These are phyloP conservation scores for Aspergillus calidoustus DNA, from an alignment of 2,329 filamentous ascomycete genomes.

Conservation along the genomic window DNA sequence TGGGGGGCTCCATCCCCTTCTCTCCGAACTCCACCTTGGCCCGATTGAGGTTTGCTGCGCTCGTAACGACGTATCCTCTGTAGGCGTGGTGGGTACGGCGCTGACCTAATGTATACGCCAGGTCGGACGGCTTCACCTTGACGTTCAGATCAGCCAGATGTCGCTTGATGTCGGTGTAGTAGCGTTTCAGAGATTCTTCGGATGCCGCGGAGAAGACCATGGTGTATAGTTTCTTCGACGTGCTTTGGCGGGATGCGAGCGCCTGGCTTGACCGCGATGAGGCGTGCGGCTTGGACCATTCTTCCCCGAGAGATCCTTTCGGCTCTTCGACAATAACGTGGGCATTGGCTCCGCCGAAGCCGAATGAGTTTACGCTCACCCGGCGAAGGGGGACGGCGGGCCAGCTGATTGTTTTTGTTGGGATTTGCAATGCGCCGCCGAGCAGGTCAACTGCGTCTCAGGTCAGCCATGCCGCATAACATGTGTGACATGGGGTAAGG, in stretches of 20 bases:
- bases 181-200: not conserved
- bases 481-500: not conserved
- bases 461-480: not conserved
- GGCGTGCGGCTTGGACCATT: not conserved
- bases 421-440: conserved; percentile 22
- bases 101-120: not conserved
- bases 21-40: not conserved
- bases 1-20: not conserved
- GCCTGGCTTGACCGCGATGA: not conserved
- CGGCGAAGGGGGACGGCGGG: conserved; percentile 20
- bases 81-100: not conserved
- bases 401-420: conserved; percentile 23
- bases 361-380: conserved; percentile 29
- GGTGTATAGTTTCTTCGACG: not conserved
- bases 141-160: not conserved
- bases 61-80: not conserved
- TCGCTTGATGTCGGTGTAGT: not conserved
- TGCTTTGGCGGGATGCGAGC: not conserved
- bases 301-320: not conserved
- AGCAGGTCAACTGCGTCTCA: conserved; percentile 25
- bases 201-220: not conserved
- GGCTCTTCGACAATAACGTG: conserved; percentile 25
- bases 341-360: conserved; percentile 26
- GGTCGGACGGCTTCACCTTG: not conserved
- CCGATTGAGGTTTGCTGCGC: not conserved